A percentile compares a stretch with the other conserved stretches of the same genome.
phyloP scores from a whole-genome alignment of 495 filamentous ascomycete genomes.

The Aspergillus sclerotioniger region DNA sequence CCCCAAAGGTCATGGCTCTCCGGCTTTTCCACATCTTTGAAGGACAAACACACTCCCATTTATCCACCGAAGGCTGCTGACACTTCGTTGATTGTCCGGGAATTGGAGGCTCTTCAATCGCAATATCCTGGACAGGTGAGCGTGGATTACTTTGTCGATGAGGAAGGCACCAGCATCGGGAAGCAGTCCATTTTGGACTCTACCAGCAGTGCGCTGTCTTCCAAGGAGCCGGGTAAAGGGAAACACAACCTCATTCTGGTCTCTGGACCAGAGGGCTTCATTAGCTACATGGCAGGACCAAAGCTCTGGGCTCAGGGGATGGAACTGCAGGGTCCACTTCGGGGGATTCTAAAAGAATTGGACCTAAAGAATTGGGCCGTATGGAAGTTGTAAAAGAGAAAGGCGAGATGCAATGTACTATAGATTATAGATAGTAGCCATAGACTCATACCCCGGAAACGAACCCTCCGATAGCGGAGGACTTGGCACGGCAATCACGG shows the following conservation, averaged over 20 bases:
- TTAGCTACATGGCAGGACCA: slow-evolving; percentile 71
- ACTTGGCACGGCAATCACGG: not conserved
- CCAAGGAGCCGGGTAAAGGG: slow-evolving; percentile 17
- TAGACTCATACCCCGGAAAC: not conserved
- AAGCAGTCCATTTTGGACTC: slow-evolving; percentile 44
- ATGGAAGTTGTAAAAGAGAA: slow-evolving; percentile 54
- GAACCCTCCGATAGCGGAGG: not conserved
- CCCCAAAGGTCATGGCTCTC: slow-evolving; percentile 33
- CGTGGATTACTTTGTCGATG: slow-evolving; percentile 76
- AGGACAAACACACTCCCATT: not conserved
- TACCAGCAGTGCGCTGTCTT: slow-evolving; percentile 23
- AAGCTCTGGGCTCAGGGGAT: slow-evolving; percentile 69
- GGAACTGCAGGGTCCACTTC: slow-evolving; percentile 67
- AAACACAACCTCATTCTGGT: slow-evolving; percentile 67
- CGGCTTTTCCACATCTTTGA: slow-evolving; percentile 25
- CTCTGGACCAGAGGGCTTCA: slow-evolving; percentile 88
- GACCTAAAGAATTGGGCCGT: slow-evolving; percentile 56
- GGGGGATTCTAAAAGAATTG: slow-evolving; percentile 53
- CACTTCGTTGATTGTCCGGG: slow-evolving; percentile 51
- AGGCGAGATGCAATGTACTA: slow-evolving; percentile 38
- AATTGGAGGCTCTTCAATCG: slow-evolving; percentile 58
- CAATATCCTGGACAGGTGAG: slow-evolving; percentile 54
- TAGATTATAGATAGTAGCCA: not conserved
- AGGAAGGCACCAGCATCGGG: slow-evolving; percentile 64
- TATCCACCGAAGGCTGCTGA: not conserved